Conservation (phyloP, 495 filamentous ascomycete genomes). For the Parachaetomium inaequale region DNA sequence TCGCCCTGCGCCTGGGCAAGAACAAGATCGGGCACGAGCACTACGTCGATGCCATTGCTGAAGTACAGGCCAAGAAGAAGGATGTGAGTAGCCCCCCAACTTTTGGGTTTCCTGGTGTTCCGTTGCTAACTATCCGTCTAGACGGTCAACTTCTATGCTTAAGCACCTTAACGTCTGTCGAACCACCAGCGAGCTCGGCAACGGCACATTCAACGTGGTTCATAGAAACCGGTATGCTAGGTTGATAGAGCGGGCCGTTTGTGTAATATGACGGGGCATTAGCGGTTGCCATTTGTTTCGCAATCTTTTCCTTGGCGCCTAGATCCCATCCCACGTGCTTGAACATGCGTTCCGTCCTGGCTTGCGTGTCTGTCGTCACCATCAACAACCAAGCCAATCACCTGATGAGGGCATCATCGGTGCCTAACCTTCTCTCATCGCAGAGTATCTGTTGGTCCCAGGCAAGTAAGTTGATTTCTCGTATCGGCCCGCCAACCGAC, state of each 20-base stretch:
- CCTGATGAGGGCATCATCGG: too few species aligned
- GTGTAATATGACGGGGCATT: conserved; percentile 10
- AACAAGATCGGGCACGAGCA: conserved; percentile 96
- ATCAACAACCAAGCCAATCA: too few species aligned
- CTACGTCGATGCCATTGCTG: conserved; percentile 96
- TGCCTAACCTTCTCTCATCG: too few species aligned
- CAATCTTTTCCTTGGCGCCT: too few species aligned
- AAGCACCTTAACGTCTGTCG: conserved; percentile 31
- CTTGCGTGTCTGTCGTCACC: too few species aligned
- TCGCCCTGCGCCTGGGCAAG: conserved; percentile 86
- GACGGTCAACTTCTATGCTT: conserved; percentile 61
- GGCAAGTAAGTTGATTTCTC: too few species aligned
- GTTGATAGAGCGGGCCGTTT: conserved; percentile 15
- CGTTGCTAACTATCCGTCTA: conserved; percentile 35
- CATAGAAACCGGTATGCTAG: conserved; percentile 19
- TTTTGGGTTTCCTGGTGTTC: background rate
- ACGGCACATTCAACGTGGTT: conserved; percentile 2
- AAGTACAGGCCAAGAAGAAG: conserved; percentile 98
- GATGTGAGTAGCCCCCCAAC: conserved; percentile 50
- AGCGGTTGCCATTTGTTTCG: conserved; percentile 1
- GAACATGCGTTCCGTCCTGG: too few species aligned
- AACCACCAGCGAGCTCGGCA: background rate
- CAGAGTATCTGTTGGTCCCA: too few species aligned
- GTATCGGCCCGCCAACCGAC: too few species aligned
- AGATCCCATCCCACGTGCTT: too few species aligned